Conservation (phyloP, 805 yeast species). For the Wickerhamiella domercqiae region DNA sequence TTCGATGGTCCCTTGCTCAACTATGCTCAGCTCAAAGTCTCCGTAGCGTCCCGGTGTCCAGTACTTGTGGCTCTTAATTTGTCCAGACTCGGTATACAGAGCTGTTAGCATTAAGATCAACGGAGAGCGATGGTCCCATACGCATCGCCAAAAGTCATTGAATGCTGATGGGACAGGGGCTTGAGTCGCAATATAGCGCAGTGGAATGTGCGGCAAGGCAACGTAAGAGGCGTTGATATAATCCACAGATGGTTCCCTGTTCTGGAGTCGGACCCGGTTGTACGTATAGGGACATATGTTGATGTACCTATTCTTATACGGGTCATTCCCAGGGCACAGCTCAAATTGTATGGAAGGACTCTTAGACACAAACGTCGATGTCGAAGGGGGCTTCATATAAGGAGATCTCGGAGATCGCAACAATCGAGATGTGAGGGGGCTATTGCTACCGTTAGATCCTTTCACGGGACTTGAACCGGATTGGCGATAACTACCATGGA, state of each 20-base stretch:
- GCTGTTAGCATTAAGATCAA: conserved; percentile 66
- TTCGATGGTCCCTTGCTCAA: conserved; percentile 14
- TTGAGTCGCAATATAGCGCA: conserved; percentile 74
- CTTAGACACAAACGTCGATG: neutral
- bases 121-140: conserved; percentile 49
- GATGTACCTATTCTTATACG: conserved; percentile 76
- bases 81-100: conserved; percentile 55
- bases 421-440: neutral
- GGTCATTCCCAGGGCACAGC: conserved; percentile 64
- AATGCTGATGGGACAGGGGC: conserved; percentile 75
- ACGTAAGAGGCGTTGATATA: conserved; percentile 81
- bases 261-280: conserved; percentile 50
- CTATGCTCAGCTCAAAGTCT: conserved; percentile 17
- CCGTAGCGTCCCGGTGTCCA: conserved; percentile 53
- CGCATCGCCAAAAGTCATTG: conserved; percentile 72
- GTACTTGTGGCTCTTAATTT: conserved; percentile 71
- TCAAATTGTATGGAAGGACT: conserved; percentile 24
- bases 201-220: conserved; percentile 23
- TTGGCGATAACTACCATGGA: neutral
- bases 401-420: neutral
- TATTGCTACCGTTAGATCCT: too few relatives aligned
- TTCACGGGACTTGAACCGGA: neutral
- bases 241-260: conserved; percentile 25
- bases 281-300: conserved; percentile 82
- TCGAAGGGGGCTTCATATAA: too few relatives aligned